These are phyloP conservation scores for Bryoglossum gracile DNA, from an alignment of 495 filamentous ascomycete species.

Conservation along the genomic window DNA sequence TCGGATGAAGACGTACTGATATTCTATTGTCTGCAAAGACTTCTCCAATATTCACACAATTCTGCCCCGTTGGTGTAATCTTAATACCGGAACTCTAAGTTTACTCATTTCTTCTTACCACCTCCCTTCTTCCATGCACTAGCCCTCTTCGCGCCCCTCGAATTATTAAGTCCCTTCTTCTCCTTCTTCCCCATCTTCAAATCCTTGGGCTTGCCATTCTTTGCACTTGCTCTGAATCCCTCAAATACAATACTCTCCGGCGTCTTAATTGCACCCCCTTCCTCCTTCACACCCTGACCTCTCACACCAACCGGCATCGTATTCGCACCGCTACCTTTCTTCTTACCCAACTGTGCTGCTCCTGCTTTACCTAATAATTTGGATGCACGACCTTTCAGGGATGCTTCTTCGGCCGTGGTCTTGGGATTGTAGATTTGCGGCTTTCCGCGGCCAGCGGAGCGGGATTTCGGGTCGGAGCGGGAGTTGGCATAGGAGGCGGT, in stretches of 20 bases:
- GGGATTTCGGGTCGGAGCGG: conserved; percentile 12
- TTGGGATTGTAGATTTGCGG: conserved; percentile 52
- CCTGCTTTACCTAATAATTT: conserved; percentile 79
- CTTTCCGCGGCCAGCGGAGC: conserved; percentile 26
- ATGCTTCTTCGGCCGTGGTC: conserved; percentile 57
- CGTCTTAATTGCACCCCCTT: conserved; percentile 29
- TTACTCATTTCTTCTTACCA: conserved; percentile 33
- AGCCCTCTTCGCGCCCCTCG: conserved; percentile 48
- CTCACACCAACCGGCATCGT: conserved; percentile 12
- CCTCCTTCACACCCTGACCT: conserved; percentile 9
- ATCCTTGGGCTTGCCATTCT: conserved; percentile 51
- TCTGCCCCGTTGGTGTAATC: no score
- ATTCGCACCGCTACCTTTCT: conserved; percentile 22
- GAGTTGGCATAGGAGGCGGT: conserved; percentile 36
- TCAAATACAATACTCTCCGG: conserved; percentile 80
- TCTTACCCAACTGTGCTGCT: conserved; percentile 50
- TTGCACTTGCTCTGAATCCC: conserved; percentile 71
- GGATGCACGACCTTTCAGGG: conserved; percentile 67
- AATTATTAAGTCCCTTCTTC: conserved; percentile 28
- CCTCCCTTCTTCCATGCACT: conserved; percentile 59
- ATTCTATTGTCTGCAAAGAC: no score
- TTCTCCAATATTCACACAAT: no score
- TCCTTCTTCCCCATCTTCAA: conserved; percentile 48
- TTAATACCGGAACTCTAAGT: background rate
- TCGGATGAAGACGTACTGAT: no score